Base-by-base conservation (phyloP, 2,329 filamentous ascomycete species). In the Leptographium flavum region DNA sequence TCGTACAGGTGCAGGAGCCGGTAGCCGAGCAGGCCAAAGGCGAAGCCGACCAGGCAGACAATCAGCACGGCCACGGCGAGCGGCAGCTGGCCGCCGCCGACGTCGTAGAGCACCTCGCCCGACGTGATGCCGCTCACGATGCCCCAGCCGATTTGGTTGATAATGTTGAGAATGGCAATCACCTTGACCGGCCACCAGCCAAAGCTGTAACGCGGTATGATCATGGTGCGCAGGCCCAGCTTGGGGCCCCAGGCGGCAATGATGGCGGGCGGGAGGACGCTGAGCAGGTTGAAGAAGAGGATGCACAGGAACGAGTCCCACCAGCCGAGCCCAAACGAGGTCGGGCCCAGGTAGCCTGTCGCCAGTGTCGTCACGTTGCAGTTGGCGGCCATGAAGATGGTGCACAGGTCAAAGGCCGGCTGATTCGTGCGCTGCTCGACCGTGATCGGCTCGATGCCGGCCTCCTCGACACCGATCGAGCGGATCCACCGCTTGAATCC, bases 261-360 rank as follows among this genome's bases (percentile, higher is more conserved):
- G 30, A 57, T 49, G 10, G 50, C 56, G 9, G 56, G 53, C n/a
- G 49, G 43, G 10, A 56, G 23, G 30, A 51, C 54, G 28, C 55
- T 51, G 19, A 57, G 32, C 4, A 58, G n/a, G 42, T 57, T 58
- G 54, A 58, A 58, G 45, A 58, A 58, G 17, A 59, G 21, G 21
- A 56, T 38, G 19, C 46, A 48, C 22, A 54, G 47, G 40, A 56
- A 54, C 17, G 50, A 52, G 42, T 56, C 53, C 54, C 52, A 55
- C 52, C 51, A 56, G 14, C 54, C 54, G n/a, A 56, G 51, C 5
- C 48, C 50, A 27, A 52, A 56, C 7, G 40, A 21, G 2, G 47
- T 43, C 21, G 47, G 25, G 22, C 43, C 47, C 8, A 49, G 41
- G 38, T 39, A 49, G 10, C 47, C 47, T 5, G 44, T 46, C 3